phyloP scores from a whole-genome alignment of 345 rosid species.

The Eucalyptus regnans region DNA sequence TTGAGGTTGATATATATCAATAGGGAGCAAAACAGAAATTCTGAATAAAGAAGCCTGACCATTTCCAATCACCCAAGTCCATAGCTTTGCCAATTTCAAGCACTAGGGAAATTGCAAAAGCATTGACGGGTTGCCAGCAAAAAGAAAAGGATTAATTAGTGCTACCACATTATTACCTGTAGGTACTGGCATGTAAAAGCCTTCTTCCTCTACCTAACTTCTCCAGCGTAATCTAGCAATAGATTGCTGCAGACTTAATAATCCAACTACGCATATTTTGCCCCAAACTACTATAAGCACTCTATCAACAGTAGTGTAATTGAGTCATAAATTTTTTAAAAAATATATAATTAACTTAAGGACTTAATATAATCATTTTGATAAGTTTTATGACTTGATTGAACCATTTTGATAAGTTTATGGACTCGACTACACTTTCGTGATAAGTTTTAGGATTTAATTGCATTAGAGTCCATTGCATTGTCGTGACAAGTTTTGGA shows the following conservation, averaged over 20 bases:
- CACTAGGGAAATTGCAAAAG: neutral
- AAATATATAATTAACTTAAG: too few species aligned
- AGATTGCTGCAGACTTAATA: neutral
- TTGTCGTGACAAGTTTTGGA: too few species aligned
- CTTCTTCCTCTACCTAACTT: neutral
- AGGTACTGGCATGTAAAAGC: neutral
- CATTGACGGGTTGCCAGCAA: neutral
- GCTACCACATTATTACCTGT: neutral
- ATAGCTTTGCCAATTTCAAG: neutral
- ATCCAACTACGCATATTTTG: neutral
- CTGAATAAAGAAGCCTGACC: neutral
- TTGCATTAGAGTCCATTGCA: fast-evolving
- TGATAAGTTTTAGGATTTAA: too few species aligned
- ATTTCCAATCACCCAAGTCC: neutral
- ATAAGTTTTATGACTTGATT: fast-evolving
- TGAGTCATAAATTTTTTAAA: fast-evolving
- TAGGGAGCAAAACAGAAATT: neutral
- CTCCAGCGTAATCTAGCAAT: neutral
- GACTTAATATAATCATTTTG: fast-evolving
- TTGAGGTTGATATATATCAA: neutral
- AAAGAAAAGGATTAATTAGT: neutral
- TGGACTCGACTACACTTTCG: fast-evolving
- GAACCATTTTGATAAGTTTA: too few species aligned
- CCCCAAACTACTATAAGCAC: neutral
- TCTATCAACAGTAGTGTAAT: neutral